Evolutionary conservation across 306 rosid genomes (phyloP), one percentile per base, ranked within the genome.

Genomic region (Gastrolobium villosum): DNA sequence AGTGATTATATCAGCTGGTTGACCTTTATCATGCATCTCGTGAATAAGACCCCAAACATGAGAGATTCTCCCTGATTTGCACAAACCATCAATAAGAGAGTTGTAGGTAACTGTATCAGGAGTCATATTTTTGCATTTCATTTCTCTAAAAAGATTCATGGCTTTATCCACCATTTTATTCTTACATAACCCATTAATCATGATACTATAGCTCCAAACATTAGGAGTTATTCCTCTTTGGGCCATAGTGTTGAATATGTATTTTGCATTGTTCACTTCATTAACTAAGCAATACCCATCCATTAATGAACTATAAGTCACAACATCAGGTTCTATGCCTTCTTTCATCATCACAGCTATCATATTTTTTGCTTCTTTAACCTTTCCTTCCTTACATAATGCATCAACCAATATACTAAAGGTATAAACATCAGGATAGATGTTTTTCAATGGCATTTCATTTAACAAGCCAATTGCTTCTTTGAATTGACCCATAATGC

Each of bases 401-500:
- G 26, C 26, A 20, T 15, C 48, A 3, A 63, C 39, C 63, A 75
- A 45, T 20, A 36, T 50, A 5, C 1, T 75, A 11, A 30, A 80
- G 2, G 84, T 62, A 4, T 3, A 1, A 6, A 52, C 79, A 62
- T 80, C 5, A 1, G 79, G 74, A 11, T 7, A 2, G n/a, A 81
- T 59, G 2, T 52, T 61, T 36, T 46, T n/a, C 10, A 9, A 3
- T 15, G 46, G 11, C 85, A 81, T 81, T 7, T 70, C 81, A 26
- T 49, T 70, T 2, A 81, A 8, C 60, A 81, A 36, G 7, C 49
- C 32, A 14, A 11, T 45, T 15, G 59, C 85, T 30, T 81, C 81
- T 14, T 39, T 31, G 70, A 76, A 72, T 6, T 10, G 10, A 20
- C 81, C 65, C 13, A 30, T 4, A 46, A 6, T 7, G 39, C 77